Conservation (phyloP, 495 filamentous ascomycete species). For the Neurospora sp. region DNA sequence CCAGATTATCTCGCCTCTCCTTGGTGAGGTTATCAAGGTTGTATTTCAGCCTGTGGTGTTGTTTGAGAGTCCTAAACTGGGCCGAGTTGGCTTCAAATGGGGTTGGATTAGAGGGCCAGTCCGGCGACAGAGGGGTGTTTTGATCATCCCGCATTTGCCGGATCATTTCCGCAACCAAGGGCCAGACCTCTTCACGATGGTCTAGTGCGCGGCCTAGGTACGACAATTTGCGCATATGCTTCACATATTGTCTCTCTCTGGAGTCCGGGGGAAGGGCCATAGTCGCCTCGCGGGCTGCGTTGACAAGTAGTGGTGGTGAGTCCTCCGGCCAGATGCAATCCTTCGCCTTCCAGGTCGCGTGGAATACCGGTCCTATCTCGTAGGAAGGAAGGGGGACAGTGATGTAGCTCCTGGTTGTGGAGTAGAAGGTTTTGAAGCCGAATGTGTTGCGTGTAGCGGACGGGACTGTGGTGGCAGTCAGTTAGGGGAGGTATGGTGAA, state of each 20-base stretch:
- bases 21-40: not conserved
- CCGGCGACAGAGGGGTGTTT: not conserved
- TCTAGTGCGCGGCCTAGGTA: not conserved
- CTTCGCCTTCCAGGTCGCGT: not conserved
- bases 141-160: not conserved
- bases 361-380: not conserved
- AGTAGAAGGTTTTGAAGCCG: not conserved
- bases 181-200: not conserved
- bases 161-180: not conserved
- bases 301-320: not conserved
- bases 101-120: not conserved
- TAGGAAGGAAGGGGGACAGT: not conserved
- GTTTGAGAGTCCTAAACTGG: not conserved
- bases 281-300: not conserved
- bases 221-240: not conserved
- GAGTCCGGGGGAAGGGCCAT: not conserved
- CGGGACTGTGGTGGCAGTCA: not conserved
- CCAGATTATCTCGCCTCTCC: not conserved
- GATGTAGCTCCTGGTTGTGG: not conserved
- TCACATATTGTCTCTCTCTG: not conserved
- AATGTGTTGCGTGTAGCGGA: not conserved
- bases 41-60: not conserved
- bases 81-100: not conserved
- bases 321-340: not conserved
- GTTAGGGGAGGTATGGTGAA: no score